Evolutionary conservation across 1,284 basidiomycete species (phyloP), one percentile per base, ranked within the genome.

Genomic region (Cryptococcus maquisensis): DNA sequence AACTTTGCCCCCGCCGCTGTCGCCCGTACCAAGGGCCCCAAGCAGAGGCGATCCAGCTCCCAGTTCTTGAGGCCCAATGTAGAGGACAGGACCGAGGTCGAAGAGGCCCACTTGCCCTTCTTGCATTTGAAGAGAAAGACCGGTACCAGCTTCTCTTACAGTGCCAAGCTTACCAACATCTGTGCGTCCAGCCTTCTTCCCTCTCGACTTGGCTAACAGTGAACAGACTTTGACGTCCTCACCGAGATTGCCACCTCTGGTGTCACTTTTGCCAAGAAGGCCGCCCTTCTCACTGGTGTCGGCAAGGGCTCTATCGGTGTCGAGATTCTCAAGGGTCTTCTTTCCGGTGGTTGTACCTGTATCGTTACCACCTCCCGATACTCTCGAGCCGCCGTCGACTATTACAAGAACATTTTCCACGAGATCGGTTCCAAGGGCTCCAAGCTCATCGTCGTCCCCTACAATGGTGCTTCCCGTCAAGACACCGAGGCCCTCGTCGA

Each of bases 321-420:
- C 55, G 96, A 98, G 77, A 90, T 98, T 63, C 82, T 98, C 65
- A 98, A 97, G 77, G 95, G 95, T 62, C 83, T 98, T 15, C 83
- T 98, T 28, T 90, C 94, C 40, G 96, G 95, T 57, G 96, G 95
- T 56, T 92, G 93, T 32, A 91, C 91, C 65, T 91, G 98, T 62
- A 87, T 98, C 47, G 88, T 98, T 77, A 98, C 95, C 24, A 98
- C 96, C 26, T 97, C 92, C 28, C 87, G 93, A 65, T 96, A 94
- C 79, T 92, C 82, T 73, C 90, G 94, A 60, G 84, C 87, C 47
- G 92, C 90, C 8, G 93, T 98, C 61, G 94, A 98, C 77, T 98
- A 95, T 78, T 98, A 98, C 78, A 95, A 98, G 77, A 86, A 86
- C 54, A 95, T 98, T 77, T 98, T 90, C 84, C 95, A 98, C 77